These are phyloP conservation scores for Coccomyxa subellipsoidea DNA, from an alignment of 163 green algal genomes.

Conservation along the genomic window DNA sequence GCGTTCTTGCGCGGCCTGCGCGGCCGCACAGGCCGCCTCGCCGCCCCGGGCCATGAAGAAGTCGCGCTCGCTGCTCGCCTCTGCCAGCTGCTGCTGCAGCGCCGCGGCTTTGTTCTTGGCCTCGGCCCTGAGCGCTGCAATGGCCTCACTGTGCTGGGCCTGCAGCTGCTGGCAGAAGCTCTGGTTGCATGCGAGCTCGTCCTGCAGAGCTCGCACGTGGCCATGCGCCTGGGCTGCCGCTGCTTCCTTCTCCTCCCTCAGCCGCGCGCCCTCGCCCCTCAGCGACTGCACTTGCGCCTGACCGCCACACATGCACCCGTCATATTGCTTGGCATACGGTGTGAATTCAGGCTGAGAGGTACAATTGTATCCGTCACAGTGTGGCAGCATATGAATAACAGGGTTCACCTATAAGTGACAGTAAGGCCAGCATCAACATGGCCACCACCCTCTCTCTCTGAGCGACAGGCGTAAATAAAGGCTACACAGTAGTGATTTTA, in stretches of 20 bases:
- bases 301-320: neutral
- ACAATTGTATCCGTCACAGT: no score
- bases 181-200: neutral
- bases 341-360: no score
- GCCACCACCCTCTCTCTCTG: no score
- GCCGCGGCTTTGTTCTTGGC: neutral
- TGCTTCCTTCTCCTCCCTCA: neutral
- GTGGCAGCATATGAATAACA: no score
- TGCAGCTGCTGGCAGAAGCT: neutral
- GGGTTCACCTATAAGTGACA: no score
- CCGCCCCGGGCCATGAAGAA: neutral
- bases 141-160: neutral
- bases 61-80: neutral
- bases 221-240: neutral
- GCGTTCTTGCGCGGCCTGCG: neutral
- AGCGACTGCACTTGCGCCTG: slow-evolving; percentile 2
- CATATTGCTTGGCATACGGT: no score
- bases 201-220: neutral
- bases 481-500: no score
- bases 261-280: neutral
- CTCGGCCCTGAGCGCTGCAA: neutral
- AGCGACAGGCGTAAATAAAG: no score
- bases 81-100: neutral
- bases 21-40: neutral
- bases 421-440: no score